Base-by-base conservation (phyloP, 2,329 filamentous ascomycete species). In the Pseudocercospora macadamiae region DNA sequence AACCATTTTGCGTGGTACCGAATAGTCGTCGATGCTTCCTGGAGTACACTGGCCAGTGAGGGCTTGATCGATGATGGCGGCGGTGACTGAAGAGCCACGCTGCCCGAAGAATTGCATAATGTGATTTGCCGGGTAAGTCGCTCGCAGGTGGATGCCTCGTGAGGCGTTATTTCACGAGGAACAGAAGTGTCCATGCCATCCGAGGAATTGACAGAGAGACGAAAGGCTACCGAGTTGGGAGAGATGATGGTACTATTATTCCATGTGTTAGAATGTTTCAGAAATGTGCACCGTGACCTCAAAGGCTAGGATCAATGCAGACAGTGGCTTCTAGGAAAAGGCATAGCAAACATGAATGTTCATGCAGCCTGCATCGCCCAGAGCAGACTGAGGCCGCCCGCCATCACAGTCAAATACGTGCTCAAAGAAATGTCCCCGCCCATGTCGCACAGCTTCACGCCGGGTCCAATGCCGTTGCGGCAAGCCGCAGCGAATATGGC, bases 1-100 rank as follows among this genome's bases (percentile, higher is more conserved):
- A 73, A 72, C 70, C 70, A 72, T 54, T 72, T 71, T 21, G 70
- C 69, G 52, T 72, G 63, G 51, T 65, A 69, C 18, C 65, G 65
- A 28, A 72, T 65, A 32, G 63, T 61, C 6, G 63, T 62, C 4
- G 67, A 57, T 12, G 65, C 63, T 21, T 65, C 54, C n/a, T 61
- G 64, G 10, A 72, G 64, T 4, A 67, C 60, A 16, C 39, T 16
- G 10, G 66, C 55, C 9, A 70, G 56, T 4, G 42, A 26, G 26
- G 42, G 42, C 14, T 16, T 47, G n/a, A 19, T 49, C 19, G 34
- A 39, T 18, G 45, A 28, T 16, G 45, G 42, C 19, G 34, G n/a
- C 10, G 48, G 53, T 14, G 51, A 55, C 26, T 44, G 48, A 8
- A 54, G 18, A n/a, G 54, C 37, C 25, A 51, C 18, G 28, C 44